Evolutionary conservation across 2,329 filamentous ascomycete species (phyloP).

Genomic region (Waltergamsia citrina): DNA sequence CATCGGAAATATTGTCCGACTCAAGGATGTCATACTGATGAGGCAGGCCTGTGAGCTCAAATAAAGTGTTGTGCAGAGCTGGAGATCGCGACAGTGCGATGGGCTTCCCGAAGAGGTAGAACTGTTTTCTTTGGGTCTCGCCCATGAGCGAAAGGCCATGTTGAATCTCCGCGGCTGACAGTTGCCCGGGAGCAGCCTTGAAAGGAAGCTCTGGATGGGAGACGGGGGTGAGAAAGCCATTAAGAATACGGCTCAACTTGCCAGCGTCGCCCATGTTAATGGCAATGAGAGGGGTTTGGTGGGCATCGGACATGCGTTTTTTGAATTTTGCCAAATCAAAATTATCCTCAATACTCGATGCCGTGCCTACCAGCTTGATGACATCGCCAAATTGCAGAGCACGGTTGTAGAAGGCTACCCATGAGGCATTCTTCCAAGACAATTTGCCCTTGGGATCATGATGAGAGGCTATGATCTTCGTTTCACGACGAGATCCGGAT

Average conservation of each 20-base stretch:
- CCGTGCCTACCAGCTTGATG: slow-evolving; percentile 86
- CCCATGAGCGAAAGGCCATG: slow-evolving; percentile 70
- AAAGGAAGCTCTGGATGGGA: slow-evolving; percentile 83
- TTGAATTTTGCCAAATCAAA: slow-evolving; percentile 78
- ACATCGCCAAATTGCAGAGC: slow-evolving; percentile 85
- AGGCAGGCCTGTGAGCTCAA: slow-evolving; percentile 66
- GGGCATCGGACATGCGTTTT: slow-evolving; percentile 59
- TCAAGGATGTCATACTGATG: slow-evolving; percentile 73
- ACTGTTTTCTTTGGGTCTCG: slow-evolving; percentile 64
- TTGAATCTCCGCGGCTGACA: slow-evolving; percentile 84
- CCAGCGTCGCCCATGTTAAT: slow-evolving; percentile 91
- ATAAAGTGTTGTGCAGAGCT: slow-evolving; percentile 81
- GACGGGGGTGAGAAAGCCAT: slow-evolving; percentile 89
- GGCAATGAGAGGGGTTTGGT: slow-evolving; percentile 78
- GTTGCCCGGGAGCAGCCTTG: slow-evolving; percentile 87
- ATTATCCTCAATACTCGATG: slow-evolving; percentile 72
- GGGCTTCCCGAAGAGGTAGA: slow-evolving; percentile 83
- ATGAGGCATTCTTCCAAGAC: slow-evolving; percentile 88
- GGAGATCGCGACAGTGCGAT: slow-evolving; percentile 78
- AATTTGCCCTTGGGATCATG: slow-evolving; percentile 74
- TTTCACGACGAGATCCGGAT: slow-evolving; percentile 56
- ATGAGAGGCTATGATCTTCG: slow-evolving; percentile 88
- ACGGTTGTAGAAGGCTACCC: slow-evolving; percentile 83
- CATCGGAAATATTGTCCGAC: slow-evolving; percentile 53
- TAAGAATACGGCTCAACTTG: slow-evolving; percentile 83